Evolutionary conservation across 345 rosid species (phyloP).

Genomic region (Sisymbrium altissimum): DNA sequence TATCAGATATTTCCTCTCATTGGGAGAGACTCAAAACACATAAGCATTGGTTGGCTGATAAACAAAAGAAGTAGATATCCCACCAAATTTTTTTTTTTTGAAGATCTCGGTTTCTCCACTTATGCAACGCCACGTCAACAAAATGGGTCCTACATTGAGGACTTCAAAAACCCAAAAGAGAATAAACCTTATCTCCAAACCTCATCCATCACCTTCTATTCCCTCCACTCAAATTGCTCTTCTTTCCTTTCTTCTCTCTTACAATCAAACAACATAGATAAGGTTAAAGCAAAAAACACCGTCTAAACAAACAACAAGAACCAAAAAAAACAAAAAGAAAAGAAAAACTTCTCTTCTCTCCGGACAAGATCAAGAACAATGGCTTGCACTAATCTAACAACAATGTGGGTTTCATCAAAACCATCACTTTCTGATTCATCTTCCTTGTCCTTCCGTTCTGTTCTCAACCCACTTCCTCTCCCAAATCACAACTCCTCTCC

Average conservation of each 20-base stretch:
- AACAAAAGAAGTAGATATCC: conserved; percentile 4
- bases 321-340: too few relatives aligned
- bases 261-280: conserved; percentile 28
- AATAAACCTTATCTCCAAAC: conserved; percentile 68
- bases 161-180: conserved; percentile 36
- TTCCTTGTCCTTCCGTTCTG: conserved; percentile 63
- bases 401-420: conserved; percentile 80
- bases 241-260: background rate
- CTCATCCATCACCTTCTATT: conserved; percentile 55
- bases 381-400: conserved; percentile 79
- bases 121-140: conserved; percentile 21
- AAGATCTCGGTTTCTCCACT: conserved; percentile 21
- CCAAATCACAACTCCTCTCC: conserved; percentile 40
- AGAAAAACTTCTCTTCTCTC: conserved; percentile 10
- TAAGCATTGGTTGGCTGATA: conserved; percentile 26
- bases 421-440: conserved; percentile 75
- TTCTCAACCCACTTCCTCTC: conserved; percentile 57
- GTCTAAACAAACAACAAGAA: conserved; percentile 11
- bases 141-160: conserved; percentile 25
- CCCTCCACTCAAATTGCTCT: conserved; percentile 36
- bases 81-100: background rate
- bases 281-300: conserved; percentile 42
- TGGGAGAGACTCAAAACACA: background rate
- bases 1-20: conserved; percentile 10
- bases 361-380: conserved; percentile 30